Evolutionary conservation across 2,329 filamentous ascomycete genomes (phyloP), one percentile per base, ranked within the genome.

Genomic region (Thielaviopsis ethacetica): DNA sequence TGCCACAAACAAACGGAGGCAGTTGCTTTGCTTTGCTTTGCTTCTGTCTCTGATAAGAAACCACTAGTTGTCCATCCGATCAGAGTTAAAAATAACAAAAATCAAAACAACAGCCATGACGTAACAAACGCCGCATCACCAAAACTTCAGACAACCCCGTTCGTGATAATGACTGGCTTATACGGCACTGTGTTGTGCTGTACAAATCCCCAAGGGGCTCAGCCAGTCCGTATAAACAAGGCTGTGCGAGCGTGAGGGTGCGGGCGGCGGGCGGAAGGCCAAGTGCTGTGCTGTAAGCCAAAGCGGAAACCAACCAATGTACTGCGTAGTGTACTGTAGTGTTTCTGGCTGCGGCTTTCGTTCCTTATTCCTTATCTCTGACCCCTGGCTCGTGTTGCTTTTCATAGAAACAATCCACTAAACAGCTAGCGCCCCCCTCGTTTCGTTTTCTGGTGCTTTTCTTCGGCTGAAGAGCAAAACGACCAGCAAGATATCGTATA

Each of bases 311-410:
- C 44, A 49, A 34, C 30, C n/a, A 10, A 19, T 21, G n/a, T n/a
- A n/a, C 7, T 49, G 17, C 44, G n/a, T n/a, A 21, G 44, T 49
- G 21, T 49, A 21, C 44, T 49, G 17, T 21, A 2, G n/a, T 21
- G 44, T 49, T 4, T 47, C 3, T 27, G 26, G 4, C 9, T 34
- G 30, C 30, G 30, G 30, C 30, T 10, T 34, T 34, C 30, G 5
- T 19, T 22, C n/a, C 3, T 30, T 27, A 13, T 24, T 24, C 27
- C 57, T 60, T 60, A 60, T 61, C 56, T 58, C 51, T 51, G 21
- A 54, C 53, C 56, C 54, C 34, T 58, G 56, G 50, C 52, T 51
- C 27, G 24, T 55, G 56, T 61, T 61, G 30, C 56, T 61, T 56
- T 61, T 34, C 53, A 61, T 58, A 56, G 41, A 60, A 57, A 60